Evolutionary conservation across 148 eudicot species (phyloP), one percentile per base, ranked within the genome.

Genomic region (Pharnaceum exiguum): DNA sequence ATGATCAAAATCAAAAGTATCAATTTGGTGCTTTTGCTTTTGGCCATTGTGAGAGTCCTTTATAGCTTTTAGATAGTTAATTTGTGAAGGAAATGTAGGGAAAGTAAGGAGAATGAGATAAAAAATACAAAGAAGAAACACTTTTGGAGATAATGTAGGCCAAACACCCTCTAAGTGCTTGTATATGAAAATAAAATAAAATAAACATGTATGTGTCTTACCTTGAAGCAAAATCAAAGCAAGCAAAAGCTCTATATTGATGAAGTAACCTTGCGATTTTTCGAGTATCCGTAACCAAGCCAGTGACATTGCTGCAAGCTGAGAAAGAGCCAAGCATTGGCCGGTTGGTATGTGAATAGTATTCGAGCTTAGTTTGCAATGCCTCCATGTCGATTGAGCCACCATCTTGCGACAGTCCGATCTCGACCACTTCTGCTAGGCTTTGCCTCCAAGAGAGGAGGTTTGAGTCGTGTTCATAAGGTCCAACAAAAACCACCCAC

Each of bases 171-270:
- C n/a, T n/a, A n/a, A n/a, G n/a, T n/a, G n/a, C n/a, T n/a, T n/a
- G n/a, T n/a, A n/a, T n/a, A n/a, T n/a, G n/a, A n/a, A n/a, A n/a
- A n/a, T n/a, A n/a, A n/a, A n/a, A n/a, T n/a, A n/a, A n/a, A n/a
- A n/a, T n/a, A n/a, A n/a, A n/a, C n/a, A n/a, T n/a, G n/a, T n/a
- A n/a, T n/a, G n/a, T n/a, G n/a, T n/a, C 53, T 26, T 31, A 78
- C 83, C 83, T 78, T 13, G 83, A 57, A 16, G 83, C 83, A 33
- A 71, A 78, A 46, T 78, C 83, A 37, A 78, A 78, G 69, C 83
- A 78, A 22, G 79, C 83, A 46, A 78, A 78, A 2, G 83, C 83
- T 0, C 83, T 79, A 27, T 71, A 66, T 24, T 15, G 63, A 31
- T 78, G 83, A 32, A 78, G 77, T 16, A 78, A 19, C 4, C 33